These are phyloP conservation scores for Aquilaria malaccensis DNA, from an alignment of 345 rosid species.

Conservation along the genomic window DNA sequence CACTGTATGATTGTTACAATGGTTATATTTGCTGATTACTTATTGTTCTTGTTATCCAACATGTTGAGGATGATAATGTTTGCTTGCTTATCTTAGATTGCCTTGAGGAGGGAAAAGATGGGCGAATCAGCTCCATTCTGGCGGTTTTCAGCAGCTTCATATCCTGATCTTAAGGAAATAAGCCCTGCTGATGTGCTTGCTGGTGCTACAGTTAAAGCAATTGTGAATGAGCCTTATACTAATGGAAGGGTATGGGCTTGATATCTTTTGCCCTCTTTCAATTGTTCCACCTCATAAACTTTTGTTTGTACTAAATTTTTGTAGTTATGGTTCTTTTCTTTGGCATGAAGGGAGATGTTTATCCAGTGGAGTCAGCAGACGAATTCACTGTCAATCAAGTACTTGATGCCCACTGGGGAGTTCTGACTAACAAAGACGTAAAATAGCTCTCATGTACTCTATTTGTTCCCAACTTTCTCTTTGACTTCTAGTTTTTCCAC, in stretches of 20 bases:
- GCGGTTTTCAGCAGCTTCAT: slow-evolving; percentile 95
- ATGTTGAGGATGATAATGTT: neutral
- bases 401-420: slow-evolving; percentile 91
- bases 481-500: neutral
- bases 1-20: slow-evolving; percentile 5
- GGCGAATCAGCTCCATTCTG: slow-evolving; percentile 95
- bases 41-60: neutral
- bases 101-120: slow-evolving; percentile 85
- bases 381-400: slow-evolving; percentile 36
- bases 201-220: slow-evolving; percentile 33
- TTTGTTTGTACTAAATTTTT: neutral
- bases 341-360: slow-evolving; percentile 63
- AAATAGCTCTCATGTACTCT: slow-evolving; percentile 18
- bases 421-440: slow-evolving; percentile 63
- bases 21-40: slow-evolving; percentile 10
- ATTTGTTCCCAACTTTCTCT: neutral
- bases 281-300: neutral
- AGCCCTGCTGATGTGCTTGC: slow-evolving; percentile 32
- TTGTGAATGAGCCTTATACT: slow-evolving; percentile 31
- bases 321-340: slow-evolving; percentile 10
- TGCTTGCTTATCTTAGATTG: slow-evolving; percentile 47
- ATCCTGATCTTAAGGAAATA: slow-evolving; percentile 74
- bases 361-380: slow-evolving; percentile 61
- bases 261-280: neutral
- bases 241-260: slow-evolving; percentile 50